These are phyloP conservation scores for Aciculosporium take DNA, from an alignment of 2,329 filamentous ascomycete species.

Conservation along the genomic window DNA sequence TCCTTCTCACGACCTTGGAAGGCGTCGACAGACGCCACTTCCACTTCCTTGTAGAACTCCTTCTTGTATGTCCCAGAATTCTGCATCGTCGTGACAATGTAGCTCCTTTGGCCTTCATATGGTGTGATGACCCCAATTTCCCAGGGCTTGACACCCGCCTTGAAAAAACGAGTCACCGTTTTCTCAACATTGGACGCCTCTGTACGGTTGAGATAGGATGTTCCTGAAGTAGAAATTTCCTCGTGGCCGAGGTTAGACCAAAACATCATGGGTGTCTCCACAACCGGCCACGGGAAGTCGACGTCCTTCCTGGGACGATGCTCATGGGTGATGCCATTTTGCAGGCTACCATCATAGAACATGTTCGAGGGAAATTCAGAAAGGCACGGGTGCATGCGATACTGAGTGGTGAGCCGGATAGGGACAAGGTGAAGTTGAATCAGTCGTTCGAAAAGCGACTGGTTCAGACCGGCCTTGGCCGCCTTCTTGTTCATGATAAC, in stretches of 20 bases:
- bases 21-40: conserved; percentile 94
- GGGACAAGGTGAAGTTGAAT: conserved; percentile 83
- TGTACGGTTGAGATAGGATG: conserved; percentile 93
- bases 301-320: conserved; percentile 83
- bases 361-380: conserved; percentile 98
- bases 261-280: conserved; percentile 98
- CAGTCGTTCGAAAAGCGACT: conserved; percentile 94
- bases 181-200: conserved; percentile 97
- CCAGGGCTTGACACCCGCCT: conserved; percentile 83
- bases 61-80: conserved; percentile 95
- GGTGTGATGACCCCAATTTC: conserved; percentile 98
- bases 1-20: conserved; percentile 99
- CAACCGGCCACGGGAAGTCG: conserved; percentile 94
- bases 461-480: conserved; percentile 90
- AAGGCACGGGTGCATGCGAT: conserved; percentile 96
- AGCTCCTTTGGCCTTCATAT: conserved; percentile 95
- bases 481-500: conserved; percentile 99
- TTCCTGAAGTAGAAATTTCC: conserved; percentile 94
- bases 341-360: conserved; percentile 96
- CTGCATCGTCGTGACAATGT: conserved; percentile 99
- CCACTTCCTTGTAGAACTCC: conserved; percentile 95
- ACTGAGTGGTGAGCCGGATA: conserved; percentile 90
- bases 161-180: conserved; percentile 96
- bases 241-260: conserved; percentile 97
- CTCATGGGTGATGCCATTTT: conserved; percentile 87